Percentiles rank a stretch among this genome's conserved stretches.
Conservation (phyloP, 129 eudicot genomes). For the Gnaphalium uliginosum region DNA sequence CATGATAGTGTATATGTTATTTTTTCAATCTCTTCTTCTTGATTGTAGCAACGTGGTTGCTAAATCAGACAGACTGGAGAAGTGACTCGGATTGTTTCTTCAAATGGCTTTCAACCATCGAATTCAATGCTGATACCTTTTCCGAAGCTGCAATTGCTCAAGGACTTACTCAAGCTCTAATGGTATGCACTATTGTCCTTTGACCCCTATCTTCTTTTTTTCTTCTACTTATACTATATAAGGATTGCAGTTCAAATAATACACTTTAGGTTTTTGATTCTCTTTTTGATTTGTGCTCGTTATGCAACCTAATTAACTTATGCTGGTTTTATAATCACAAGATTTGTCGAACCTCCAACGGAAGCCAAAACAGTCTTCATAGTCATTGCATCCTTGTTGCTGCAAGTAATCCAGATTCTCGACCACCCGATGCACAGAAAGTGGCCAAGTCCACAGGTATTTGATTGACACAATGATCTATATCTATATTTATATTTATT, state of each 20-base stretch:
- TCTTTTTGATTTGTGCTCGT: not conserved
- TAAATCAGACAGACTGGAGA: not conserved
- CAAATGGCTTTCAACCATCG: not conserved
- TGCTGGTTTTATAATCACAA: not conserved
- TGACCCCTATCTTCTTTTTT: not conserved
- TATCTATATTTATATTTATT: not conserved
- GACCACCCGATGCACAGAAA: slow-evolving; percentile 5
- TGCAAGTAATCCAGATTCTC: slow-evolving; percentile 4
- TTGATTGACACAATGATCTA: not conserved
- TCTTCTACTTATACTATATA: not conserved
- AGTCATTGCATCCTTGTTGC: not conserved
- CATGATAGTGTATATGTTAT: not conserved
- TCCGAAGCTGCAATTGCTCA: not conserved
- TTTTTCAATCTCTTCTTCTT: not conserved
- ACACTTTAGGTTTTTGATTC: not conserved
- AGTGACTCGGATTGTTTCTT: not conserved
- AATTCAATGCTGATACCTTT: not conserved
- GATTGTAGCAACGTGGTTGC: not conserved
- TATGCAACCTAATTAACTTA: not conserved
- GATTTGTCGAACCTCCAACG: not conserved
- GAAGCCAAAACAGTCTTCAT: not conserved
- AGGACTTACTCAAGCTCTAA: not conserved
- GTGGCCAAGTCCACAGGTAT: slow-evolving; percentile 22
- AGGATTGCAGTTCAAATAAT: not conserved
- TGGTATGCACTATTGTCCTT: not conserved